Conservation (phyloP, 106 monocot genomes). For the Platanthera zijinensis region DNA sequence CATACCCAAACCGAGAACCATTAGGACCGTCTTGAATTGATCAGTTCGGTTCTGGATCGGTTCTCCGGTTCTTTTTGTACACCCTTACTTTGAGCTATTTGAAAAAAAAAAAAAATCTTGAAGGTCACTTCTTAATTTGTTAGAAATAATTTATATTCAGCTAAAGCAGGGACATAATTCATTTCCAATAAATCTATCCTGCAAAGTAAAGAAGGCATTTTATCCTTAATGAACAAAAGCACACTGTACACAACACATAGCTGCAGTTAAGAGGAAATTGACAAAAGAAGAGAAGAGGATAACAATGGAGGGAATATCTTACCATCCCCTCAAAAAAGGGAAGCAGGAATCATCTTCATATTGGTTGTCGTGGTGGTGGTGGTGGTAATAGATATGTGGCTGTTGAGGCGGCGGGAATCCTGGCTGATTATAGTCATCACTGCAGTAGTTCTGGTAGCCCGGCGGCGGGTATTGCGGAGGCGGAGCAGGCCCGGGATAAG, state of each 20-base stretch:
- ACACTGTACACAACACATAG: not conserved
- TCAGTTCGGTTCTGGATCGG: too few relatives aligned
- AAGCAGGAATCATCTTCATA: constrained; percentile 2
- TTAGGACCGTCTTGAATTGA: too few relatives aligned
- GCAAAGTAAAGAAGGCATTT: not conserved
- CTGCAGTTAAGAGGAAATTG: not conserved
- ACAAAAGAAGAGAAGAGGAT: not conserved
- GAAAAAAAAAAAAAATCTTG: not conserved
- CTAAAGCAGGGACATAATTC: not conserved
- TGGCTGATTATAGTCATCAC: constrained; percentile 8
- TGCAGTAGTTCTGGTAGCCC: constrained; percentile 7
- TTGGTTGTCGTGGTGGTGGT: constrained; percentile 2
- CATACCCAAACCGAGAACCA: too few relatives aligned
- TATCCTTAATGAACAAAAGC: not conserved
- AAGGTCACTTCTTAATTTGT: not conserved
- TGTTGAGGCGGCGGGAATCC: constrained; percentile 1
- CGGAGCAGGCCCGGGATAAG: constrained; percentile 7
- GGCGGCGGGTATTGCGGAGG: constrained; percentile 1
- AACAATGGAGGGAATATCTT: not conserved
- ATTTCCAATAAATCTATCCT: not conserved
- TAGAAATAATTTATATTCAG: not conserved
- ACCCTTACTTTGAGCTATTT: not conserved
- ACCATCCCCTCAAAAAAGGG: constrained; percentile 9
- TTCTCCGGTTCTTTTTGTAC: too few relatives aligned
- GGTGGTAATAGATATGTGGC: constrained; percentile 9